Conservation (phyloP, 495 filamentous ascomycete genomes). For the Tricharina praecox region DNA sequence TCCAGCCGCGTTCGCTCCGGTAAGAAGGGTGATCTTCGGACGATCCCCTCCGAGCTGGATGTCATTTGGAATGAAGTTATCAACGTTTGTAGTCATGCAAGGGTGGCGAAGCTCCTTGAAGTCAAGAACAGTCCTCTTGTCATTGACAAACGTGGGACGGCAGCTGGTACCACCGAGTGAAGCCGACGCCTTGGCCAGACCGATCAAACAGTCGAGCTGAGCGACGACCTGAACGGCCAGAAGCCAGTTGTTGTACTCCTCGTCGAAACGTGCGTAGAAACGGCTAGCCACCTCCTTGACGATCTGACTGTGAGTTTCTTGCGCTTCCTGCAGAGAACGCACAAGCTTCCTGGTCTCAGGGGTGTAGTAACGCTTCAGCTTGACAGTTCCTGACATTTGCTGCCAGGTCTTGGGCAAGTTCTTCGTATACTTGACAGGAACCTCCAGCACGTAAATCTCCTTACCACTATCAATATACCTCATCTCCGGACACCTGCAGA, state of each 20-base stretch:
- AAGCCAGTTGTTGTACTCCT: constrained; percentile 76
- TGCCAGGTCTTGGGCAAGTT: constrained; percentile 71
- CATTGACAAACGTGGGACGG: constrained; percentile 66
- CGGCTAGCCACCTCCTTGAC: constrained; percentile 69
- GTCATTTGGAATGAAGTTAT: constrained; percentile 95
- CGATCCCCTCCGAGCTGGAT: constrained; percentile 65
- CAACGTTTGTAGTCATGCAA: constrained; percentile 47
- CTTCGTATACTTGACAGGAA: constrained; percentile 60
- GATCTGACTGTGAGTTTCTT: constrained; percentile 87
- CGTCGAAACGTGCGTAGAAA: constrained; percentile 76
- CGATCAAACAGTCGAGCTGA: constrained; percentile 88
- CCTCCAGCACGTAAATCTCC: constrained; percentile 92
- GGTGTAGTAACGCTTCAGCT: constrained; percentile 89
- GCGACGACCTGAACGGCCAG: constrained; percentile 70
- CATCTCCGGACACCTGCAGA: constrained; percentile 40
- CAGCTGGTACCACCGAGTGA: constrained; percentile 75
- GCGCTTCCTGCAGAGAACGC: constrained; percentile 73
- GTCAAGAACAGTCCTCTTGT: constrained; percentile 64
- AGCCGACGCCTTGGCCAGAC: constrained; percentile 71
- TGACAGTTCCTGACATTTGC: constrained; percentile 79
- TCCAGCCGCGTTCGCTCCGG: constrained; percentile 91
- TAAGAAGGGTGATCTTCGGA: constrained; percentile 79
- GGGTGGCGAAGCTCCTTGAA: constrained; percentile 89
- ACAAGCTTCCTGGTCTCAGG: constrained; percentile 66
- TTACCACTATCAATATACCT: constrained; percentile 83